Evolutionary conservation across 2,329 filamentous ascomycete species (phyloP).

Genomic region (Fusarium bactridioides): DNA sequence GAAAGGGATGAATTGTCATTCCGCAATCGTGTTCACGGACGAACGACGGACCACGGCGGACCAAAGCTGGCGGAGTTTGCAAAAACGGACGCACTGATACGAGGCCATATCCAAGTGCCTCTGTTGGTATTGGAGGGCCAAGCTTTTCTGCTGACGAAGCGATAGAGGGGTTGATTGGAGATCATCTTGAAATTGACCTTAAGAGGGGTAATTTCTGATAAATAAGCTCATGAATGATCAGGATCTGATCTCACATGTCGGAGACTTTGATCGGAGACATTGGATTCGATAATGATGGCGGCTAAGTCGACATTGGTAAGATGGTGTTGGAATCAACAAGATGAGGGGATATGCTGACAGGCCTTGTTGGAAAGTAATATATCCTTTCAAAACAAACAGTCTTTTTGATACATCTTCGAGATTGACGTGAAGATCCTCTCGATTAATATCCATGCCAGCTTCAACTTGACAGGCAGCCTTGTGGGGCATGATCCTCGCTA

Average conservation of each 20-base stretch:
- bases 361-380: background rate
- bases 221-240: background rate
- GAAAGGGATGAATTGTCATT: background rate
- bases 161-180: background rate
- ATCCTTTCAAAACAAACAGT: background rate
- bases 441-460: background rate
- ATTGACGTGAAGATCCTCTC: background rate
- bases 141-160: constrained; percentile 17
- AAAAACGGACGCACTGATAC: constrained; percentile 4
- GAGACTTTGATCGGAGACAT: background rate
- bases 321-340: background rate
- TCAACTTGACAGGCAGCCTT: background rate
- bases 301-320: background rate
- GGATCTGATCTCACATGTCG: constrained; percentile 1
- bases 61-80: constrained; percentile 23
- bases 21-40: constrained; percentile 1
- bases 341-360: background rate
- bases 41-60: constrained; percentile 10
- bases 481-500: background rate
- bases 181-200: background rate
- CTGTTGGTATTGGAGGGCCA: background rate
- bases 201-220: background rate
- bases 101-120: constrained; percentile 4
- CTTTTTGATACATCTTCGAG: background rate
- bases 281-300: background rate